Evolutionary conservation across 768 basidiomycete species (phyloP), one percentile per base, ranked within the genome.

Genomic region (Leccinum subgranulosum): DNA sequence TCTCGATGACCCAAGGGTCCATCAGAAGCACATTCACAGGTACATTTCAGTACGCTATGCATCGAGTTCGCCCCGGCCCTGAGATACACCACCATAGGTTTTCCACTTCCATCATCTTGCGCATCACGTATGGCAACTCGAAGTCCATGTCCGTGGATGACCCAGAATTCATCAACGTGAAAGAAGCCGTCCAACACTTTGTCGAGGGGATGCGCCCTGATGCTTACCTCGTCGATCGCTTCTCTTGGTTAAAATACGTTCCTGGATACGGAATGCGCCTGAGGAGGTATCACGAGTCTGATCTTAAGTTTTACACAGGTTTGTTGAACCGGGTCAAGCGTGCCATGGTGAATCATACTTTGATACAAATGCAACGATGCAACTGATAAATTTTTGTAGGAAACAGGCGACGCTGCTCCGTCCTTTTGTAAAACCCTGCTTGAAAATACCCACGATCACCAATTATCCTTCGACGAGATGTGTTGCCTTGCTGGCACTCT

Each of bases 251-350:
- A 3, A 65, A 65, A 60, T 79, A 81, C 61, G 62, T 88, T 27
- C 86, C 87, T 0, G 83, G 83, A 23, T 86, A 87, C 61, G 75
- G 83, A 12, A 74, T 76, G 9, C 79, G 81, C 51, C 74, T 89
- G 1, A 76, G 76, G 53, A 68, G 73, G 0, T 82, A 81, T 21
- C 80, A 87, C 58, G 62, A 67, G 1, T 79, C 79, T 36, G 84
- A 86, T 59, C 70, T 83, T 1, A 64, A 57, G 0, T 67, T 86
- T 15, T 87, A 86, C 70, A 80, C 74, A 47, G 70, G 69, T 2
- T 79, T 83, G 51, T 65, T 87, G 5, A 61, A 68, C 29, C 73
- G 72, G 19, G 80, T 84, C 5, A 73, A 76, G 51, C 61, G 60
- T 17, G 75, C 76, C 52, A 74, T 84, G 68, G 83, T 82, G 12